Evolutionary conservation across 768 basidiomycete species (phyloP).

Genomic region (Leccinellum albellum): DNA sequence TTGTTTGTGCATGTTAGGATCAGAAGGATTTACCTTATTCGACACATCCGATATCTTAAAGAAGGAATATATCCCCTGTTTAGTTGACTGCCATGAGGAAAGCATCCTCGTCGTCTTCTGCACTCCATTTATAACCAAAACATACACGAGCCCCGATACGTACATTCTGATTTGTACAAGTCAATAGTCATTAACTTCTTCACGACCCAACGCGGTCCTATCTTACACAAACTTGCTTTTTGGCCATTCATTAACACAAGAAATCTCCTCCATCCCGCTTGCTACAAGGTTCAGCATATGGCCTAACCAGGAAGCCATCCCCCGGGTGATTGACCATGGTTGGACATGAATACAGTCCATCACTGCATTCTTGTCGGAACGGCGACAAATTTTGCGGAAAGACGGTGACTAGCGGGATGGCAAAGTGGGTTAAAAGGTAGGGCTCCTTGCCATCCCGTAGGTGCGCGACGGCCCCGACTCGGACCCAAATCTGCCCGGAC

Average conservation of each 20-base stretch:
- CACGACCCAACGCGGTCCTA: not conserved
- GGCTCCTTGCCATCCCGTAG: too few relatives aligned
- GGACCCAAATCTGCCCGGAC: too few relatives aligned
- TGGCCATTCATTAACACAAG: not conserved
- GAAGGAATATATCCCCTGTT: not conserved
- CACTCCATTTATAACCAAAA: not conserved
- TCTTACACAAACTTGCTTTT: not conserved
- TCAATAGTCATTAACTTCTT: not conserved
- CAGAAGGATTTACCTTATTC: slow-evolving; percentile 28
- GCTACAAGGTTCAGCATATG: not conserved
- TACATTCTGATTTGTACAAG: not conserved
- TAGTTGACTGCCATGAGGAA: not conserved
- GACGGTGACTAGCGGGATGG: too few relatives aligned
- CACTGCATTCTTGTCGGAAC: too few relatives aligned
- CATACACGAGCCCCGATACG: not conserved
- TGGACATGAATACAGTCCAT: too few relatives aligned
- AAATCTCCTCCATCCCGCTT: not conserved
- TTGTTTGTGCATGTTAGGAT: slow-evolving; percentile 26
- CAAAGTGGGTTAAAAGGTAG: too few relatives aligned
- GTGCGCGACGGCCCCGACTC: too few relatives aligned
- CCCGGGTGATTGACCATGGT: too few relatives aligned
- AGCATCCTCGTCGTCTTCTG: not conserved
- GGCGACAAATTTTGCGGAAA: too few relatives aligned
- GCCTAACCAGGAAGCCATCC: too few relatives aligned
- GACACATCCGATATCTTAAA: not conserved